A percentile compares a stretch with the other conserved stretches of the same genome.
Evolutionary conservation across 73 alveolate genomes (phyloP).

Genomic region (Paramecium sonneborni): DNA sequence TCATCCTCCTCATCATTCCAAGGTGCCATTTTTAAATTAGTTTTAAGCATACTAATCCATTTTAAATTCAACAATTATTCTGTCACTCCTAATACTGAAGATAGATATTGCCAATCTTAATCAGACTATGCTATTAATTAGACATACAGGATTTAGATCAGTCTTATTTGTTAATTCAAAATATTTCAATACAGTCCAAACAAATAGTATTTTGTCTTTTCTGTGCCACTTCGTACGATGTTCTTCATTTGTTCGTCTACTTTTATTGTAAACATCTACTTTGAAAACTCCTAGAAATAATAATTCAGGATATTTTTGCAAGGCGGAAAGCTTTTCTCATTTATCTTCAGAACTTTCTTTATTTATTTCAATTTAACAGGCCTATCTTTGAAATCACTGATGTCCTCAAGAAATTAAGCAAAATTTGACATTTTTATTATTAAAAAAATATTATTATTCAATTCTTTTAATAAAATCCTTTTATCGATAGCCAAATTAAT

Average conservation of each 20-base stretch:
- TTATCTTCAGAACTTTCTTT: slow-evolving; percentile 30
- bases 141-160: slow-evolving; percentile 39
- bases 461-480: background rate
- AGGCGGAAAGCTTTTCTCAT: slow-evolving; percentile 51
- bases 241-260: slow-evolving; percentile 56
- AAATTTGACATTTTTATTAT: slow-evolving; percentile 34
- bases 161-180: background rate
- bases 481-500: background rate
- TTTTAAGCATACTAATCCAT: slow-evolving; percentile 57
- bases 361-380: slow-evolving; percentile 48
- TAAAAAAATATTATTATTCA: background rate
- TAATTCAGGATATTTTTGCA: slow-evolving; percentile 31
- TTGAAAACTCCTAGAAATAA: slow-evolving; percentile 54
- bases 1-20: slow-evolving; percentile 46
- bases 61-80: slow-evolving; percentile 32
- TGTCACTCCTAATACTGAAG: slow-evolving; percentile 7
- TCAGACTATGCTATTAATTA: background rate
- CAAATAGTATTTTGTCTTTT: slow-evolving; percentile 45
- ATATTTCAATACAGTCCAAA: slow-evolving; percentile 56
- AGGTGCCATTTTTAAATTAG: slow-evolving; percentile 58
- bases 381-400: slow-evolving; percentile 8
- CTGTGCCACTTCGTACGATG: slow-evolving; percentile 58
- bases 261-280: background rate
- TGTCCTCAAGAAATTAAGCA: slow-evolving; percentile 43
- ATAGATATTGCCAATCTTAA: slow-evolving; percentile 37